Percentiles rank a stretch among this genome's conserved stretches.
Evolutionary conservation across 805 yeast genomes (phyloP).

Genomic region (Monosporozyma aquatica): DNA sequence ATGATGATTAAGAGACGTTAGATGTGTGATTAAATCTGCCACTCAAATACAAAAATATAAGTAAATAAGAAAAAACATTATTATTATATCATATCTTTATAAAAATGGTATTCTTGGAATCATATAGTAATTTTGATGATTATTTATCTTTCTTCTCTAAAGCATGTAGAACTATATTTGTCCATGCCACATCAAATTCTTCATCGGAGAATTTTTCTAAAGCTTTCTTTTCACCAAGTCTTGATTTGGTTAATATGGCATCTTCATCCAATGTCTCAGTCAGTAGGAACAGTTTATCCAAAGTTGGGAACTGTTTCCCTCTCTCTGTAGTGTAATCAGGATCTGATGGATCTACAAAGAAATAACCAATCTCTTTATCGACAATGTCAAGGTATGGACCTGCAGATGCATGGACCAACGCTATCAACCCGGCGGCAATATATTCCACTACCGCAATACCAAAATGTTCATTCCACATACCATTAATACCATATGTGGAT

Average conservation of each 20-base stretch:
- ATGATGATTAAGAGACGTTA: too few species aligned
- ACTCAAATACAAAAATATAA: too few species aligned
- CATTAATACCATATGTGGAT: constrained; percentile 74
- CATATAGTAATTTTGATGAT: not conserved
- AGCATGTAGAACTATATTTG: constrained; percentile 15
- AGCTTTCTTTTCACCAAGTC: constrained; percentile 39
- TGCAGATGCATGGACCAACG: constrained; percentile 88
- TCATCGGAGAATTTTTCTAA: constrained; percentile 52
- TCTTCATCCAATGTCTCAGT: constrained; percentile 34
- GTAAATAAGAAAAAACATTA: too few species aligned
- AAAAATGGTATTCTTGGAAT: not conserved
- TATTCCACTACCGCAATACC: constrained; percentile 97
- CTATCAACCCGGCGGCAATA: constrained; percentile 74
- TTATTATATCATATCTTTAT: not conserved
- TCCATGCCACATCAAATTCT: constrained; percentile 50
- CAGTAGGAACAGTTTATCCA: constrained; percentile 41
- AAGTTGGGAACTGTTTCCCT: constrained; percentile 32
- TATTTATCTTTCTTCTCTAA: constrained; percentile 8
- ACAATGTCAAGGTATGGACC: constrained; percentile 91
- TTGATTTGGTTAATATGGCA: constrained; percentile 36
- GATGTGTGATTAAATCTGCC: too few species aligned
- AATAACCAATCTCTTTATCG: constrained; percentile 57
- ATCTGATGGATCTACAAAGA: constrained; percentile 62
- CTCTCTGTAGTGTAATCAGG: constrained; percentile 46
- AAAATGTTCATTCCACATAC: constrained; percentile 99